These are phyloP conservation scores for Dalbergia cultrata DNA, from an alignment of 306 rosid genomes.

Conservation along the genomic window DNA sequence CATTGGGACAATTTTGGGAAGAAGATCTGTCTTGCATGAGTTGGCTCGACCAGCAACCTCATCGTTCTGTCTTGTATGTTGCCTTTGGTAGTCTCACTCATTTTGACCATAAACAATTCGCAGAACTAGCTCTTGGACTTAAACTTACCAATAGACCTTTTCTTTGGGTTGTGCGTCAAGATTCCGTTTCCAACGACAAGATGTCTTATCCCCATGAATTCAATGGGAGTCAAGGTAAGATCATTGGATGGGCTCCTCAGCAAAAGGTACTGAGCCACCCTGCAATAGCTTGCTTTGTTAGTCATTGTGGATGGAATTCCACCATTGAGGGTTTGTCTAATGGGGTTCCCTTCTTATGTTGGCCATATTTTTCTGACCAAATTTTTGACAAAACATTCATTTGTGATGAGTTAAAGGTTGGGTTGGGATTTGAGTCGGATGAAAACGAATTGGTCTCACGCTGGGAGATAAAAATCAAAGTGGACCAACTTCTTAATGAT, in stretches of 20 bases:
- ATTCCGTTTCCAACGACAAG: neutral
- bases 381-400: conserved; percentile 36
- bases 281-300: conserved; percentile 47
- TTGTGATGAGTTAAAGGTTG: conserved; percentile 53
- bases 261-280: conserved; percentile 45
- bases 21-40: conserved; percentile 36
- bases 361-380: conserved; percentile 55
- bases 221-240: conserved; percentile 4
- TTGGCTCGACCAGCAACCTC: conserved; percentile 44
- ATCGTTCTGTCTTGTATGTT: conserved; percentile 15
- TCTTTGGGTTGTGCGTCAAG: conserved; percentile 52
- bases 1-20: conserved; percentile 42
- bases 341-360: conserved; percentile 55
- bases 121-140: conserved; percentile 37
- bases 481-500: conserved; percentile 39
- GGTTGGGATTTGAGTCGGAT: conserved; percentile 26
- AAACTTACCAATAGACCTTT: conserved; percentile 19
- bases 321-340: conserved; percentile 47
- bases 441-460: conserved; percentile 39
- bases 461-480: conserved; percentile 44
- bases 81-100: conserved; percentile 21
- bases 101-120: conserved; percentile 25
- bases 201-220: conserved; percentile 27
- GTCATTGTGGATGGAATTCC: conserved; percentile 59
- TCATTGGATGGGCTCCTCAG: conserved; percentile 53